Evolutionary conservation across 768 basidiomycete genomes (phyloP).

Genomic region (Favolaschia claudopus): DNA sequence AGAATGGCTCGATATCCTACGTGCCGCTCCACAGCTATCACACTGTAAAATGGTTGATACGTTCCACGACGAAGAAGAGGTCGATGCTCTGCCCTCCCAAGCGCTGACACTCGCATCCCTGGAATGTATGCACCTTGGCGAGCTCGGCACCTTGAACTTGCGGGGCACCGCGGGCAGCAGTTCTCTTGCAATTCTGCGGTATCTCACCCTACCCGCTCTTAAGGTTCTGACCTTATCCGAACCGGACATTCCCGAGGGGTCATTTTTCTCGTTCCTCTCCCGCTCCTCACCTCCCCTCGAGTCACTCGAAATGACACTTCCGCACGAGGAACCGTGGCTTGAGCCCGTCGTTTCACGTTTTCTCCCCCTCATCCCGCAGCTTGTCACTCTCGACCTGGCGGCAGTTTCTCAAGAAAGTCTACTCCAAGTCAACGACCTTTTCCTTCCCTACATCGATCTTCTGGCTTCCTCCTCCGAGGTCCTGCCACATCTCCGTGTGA

Average conservation of each 20-base stretch:
- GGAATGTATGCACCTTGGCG: not conserved
- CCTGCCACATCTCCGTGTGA: not conserved
- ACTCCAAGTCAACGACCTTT: not conserved
- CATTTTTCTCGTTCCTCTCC: not conserved
- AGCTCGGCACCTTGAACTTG: not conserved
- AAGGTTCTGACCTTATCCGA: not conserved
- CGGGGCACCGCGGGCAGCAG: not conserved
- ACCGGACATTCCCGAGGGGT: not conserved
- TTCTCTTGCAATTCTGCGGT: not conserved
- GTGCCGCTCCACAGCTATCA: not conserved
- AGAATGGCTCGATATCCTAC: constrained; percentile 4
- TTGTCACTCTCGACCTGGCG: not conserved
- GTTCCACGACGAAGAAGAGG: not conserved
- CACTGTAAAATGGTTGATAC: not conserved
- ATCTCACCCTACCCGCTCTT: constrained; percentile 7
- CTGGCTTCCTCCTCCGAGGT: not conserved
- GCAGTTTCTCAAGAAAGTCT: too few relatives aligned
- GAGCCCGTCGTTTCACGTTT: not conserved
- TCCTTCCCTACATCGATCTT: not conserved
- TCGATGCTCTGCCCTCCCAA: not conserved
- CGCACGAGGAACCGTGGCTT: not conserved
- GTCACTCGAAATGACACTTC: not conserved
- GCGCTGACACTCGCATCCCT: not conserved
- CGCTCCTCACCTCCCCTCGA: constrained; percentile 4
- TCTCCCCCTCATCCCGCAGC: not conserved